Base-by-base conservation (phyloP, 129 eudicot species). In the Saussurea involucrata region DNA sequence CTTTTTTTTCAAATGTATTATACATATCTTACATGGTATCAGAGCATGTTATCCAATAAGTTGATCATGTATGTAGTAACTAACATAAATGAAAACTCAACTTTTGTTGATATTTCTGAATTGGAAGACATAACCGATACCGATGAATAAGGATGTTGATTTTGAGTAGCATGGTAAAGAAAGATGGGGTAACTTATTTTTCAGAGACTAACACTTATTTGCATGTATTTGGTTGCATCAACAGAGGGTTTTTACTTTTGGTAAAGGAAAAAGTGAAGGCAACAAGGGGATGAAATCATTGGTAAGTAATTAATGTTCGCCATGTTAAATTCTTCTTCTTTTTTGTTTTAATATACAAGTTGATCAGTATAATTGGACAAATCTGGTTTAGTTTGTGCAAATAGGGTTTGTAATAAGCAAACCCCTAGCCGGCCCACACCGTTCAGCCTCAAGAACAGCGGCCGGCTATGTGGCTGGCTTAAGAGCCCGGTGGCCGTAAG, bases 241-340 rank as follows among this genome's bases (percentile, higher is more conserved):
- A 34, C 83, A 95, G 99, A 77, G 96, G 70, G 99, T 95, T 28
- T 95, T 89, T 69, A 89, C 91, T 53, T 95, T 95, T 77, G 99
- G 99, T 21, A 95, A 95, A 81, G 99, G 99, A 78, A 89, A 76
- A 80, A 89, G 99, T 79, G 99, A 95, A 70, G 99, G 99, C 28
- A 89, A 95, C 91, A 95, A 92, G 83, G 83, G 90, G 69, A 91
- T 95, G 99, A 95, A 95, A 87, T 83, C 99, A 76, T 80, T 95
- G 99, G 99, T 95, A 84, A 89, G 97, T 71, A n/a, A 29, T 63
- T 17, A 53, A 37, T 0, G 8, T 53, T 53, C 21, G 3, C 21
- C 9, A 18, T 1, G 22, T 53, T 53, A 53, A 53, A 7, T 6
- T 18, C 10, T 28, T 42, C 0, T n/a, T 70, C 8, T 31, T 68